Evolutionary conservation across 352 stramenopile genomes (phyloP).

Genomic region (Phytophthora vignae): DNA sequence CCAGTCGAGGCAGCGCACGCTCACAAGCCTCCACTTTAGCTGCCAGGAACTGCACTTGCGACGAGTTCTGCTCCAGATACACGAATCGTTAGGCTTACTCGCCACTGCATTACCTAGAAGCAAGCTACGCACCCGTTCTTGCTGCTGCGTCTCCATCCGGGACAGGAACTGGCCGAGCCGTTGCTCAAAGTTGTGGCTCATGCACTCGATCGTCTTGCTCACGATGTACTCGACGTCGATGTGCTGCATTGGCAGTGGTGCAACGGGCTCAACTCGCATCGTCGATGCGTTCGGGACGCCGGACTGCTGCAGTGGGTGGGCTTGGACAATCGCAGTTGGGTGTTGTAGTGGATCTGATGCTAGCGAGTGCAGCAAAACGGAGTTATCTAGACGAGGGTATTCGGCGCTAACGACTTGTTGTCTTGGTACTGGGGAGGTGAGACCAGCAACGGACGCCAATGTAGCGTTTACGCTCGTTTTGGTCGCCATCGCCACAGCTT

Average conservation of each 20-base stretch:
- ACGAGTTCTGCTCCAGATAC: constrained; percentile 42
- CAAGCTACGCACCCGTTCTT: constrained; percentile 48
- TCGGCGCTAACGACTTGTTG: constrained; percentile 4
- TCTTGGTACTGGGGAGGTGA: constrained; percentile 8
- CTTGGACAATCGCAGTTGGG: constrained; percentile 20
- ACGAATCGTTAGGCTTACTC: constrained; percentile 3
- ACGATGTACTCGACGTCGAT: constrained; percentile 72
- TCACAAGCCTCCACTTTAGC: constrained; percentile 72
- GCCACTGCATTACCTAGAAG: not conserved
- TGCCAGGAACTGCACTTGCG: constrained; percentile 57
- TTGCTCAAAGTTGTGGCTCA: constrained; percentile 75
- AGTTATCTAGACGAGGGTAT: constrained; percentile 10
- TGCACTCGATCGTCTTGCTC: constrained; percentile 69
- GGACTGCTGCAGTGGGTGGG: constrained; percentile 10
- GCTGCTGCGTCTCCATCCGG: constrained; percentile 68
- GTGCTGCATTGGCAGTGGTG: constrained; percentile 39
- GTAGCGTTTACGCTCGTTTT: constrained; percentile 33
- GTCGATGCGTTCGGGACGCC: constrained; percentile 12
- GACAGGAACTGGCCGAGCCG: constrained; percentile 61
- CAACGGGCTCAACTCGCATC: constrained; percentile 8
- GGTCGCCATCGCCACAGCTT: constrained; percentile 27
- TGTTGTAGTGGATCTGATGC: constrained; percentile 7
- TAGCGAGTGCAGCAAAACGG: constrained; percentile 17
- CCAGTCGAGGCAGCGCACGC: constrained; percentile 63
- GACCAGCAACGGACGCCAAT: constrained; percentile 23